These are phyloP conservation scores for Toxicodendron radicans DNA, from an alignment of 345 rosid species.

Conservation along the genomic window DNA sequence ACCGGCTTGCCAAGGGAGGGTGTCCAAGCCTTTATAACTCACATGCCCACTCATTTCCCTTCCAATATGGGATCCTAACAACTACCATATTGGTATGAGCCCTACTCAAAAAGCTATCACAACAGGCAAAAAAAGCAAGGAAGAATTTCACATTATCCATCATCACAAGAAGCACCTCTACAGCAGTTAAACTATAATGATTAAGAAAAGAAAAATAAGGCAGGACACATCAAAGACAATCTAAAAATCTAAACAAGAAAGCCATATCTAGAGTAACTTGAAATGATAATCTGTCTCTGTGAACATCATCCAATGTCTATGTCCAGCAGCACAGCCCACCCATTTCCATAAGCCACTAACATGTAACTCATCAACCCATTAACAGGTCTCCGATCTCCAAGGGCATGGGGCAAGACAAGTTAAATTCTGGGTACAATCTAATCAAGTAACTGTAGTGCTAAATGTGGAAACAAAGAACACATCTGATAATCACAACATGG, in stretches of 20 bases:
- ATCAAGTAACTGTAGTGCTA: background rate
- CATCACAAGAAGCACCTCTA: background rate
- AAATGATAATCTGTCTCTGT: background rate
- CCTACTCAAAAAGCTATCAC: background rate
- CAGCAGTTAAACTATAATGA: background rate
- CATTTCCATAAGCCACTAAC: background rate
- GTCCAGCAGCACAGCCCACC: background rate
- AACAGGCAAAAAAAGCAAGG: background rate
- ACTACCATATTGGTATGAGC: background rate
- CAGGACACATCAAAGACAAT: background rate
- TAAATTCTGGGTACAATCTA: background rate
- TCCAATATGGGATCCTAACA: too few species aligned
- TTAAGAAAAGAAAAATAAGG: background rate
- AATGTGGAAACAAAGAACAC: constrained; percentile 1
- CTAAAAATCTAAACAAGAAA: background rate
- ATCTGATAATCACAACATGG: background rate
- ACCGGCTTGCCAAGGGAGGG: too few species aligned
- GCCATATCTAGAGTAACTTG: background rate
- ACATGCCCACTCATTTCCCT: too few species aligned
- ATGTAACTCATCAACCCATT: background rate
- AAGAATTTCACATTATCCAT: background rate
- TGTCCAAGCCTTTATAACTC: too few species aligned
- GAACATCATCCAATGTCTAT: background rate
- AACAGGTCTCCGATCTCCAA: background rate
- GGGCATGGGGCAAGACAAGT: background rate